These are phyloP conservation scores for Podospora pseudopauciseta DNA, from an alignment of 495 filamentous ascomycete species.

Conservation along the genomic window DNA sequence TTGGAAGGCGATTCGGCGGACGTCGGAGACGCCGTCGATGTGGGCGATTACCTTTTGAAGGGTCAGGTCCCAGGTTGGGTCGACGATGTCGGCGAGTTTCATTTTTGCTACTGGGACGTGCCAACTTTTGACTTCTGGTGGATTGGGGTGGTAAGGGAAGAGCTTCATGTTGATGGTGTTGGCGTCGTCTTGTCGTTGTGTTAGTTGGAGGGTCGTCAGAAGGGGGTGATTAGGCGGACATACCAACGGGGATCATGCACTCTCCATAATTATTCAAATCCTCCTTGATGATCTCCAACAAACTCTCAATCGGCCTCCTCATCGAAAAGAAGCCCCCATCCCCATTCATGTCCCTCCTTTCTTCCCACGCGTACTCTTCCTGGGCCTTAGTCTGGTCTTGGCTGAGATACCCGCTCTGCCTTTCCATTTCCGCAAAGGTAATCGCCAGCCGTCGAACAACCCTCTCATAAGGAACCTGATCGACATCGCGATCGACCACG, in stretches of 20 bases:
- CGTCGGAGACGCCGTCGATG: conserved; percentile 86
- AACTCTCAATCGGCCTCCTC: conserved; percentile 64
- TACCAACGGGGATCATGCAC: conserved; percentile 93
- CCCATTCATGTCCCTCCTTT: background rate
- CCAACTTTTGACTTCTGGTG: conserved; percentile 73
- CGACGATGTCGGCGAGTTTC: conserved; percentile 63
- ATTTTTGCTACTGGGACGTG: conserved; percentile 90
- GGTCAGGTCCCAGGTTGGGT: conserved; percentile 88
- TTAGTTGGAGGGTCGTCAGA: conserved; percentile 3
- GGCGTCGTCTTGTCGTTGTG: conserved; percentile 60
- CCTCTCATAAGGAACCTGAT: conserved; percentile 64
- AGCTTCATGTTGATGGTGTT: conserved; percentile 97
- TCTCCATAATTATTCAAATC: conserved; percentile 96
- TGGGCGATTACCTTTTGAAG: conserved; percentile 76
- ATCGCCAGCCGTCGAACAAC: conserved; percentile 81
- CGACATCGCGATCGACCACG: conserved; percentile 68
- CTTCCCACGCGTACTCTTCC: background rate
- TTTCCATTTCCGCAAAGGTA: conserved; percentile 82
- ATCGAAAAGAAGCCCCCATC: background rate
- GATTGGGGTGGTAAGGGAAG: conserved; percentile 76
- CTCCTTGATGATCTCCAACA: conserved; percentile 89
- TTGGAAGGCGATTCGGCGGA: conserved; percentile 74
- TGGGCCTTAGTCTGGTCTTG: conserved; percentile 29
- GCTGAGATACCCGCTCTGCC: conserved; percentile 74
- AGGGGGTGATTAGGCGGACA: conserved; percentile 20